Evolutionary conservation across 2,329 filamentous ascomycete species (phyloP).

Genomic region (Alternaria dauci): DNA sequence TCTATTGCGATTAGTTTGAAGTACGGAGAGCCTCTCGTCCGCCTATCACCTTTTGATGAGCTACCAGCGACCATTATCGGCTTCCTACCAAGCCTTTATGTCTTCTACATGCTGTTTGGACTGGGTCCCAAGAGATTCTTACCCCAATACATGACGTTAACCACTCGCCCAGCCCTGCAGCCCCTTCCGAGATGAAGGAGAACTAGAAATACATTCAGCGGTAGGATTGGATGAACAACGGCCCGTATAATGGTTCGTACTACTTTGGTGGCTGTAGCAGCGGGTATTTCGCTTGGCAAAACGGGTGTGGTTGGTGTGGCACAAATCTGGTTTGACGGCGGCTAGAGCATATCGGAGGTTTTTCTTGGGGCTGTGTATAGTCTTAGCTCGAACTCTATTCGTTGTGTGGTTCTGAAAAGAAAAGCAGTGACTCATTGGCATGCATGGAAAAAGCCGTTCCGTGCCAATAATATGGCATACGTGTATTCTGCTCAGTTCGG

Average conservation of each 20-base stretch:
- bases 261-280: constrained; percentile 21
- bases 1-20: neutral
- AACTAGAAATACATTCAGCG: neutral
- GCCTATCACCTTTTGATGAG: neutral
- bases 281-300: constrained; percentile 31
- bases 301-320: neutral
- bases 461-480: neutral
- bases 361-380: neutral
- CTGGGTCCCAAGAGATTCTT: neutral
- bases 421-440: neutral
- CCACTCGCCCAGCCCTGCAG: neutral
- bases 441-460: neutral
- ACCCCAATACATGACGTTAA: neutral
- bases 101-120: neutral
- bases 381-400: neutral
- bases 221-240: neutral
- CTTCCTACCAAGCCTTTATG: neutral
- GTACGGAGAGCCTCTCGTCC: neutral
- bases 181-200: neutral
- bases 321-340: constrained; percentile 2
- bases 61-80: neutral
- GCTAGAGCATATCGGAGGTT: neutral
- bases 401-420: neutral
- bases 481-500: neutral
- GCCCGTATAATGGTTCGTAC: constrained; percentile 5